Percentiles rank a stretch among this genome's conserved stretches.
Evolutionary conservation across 1,139 yeast genomes (phyloP).

Genomic region (Saccharomyces pastorianus): DNA sequence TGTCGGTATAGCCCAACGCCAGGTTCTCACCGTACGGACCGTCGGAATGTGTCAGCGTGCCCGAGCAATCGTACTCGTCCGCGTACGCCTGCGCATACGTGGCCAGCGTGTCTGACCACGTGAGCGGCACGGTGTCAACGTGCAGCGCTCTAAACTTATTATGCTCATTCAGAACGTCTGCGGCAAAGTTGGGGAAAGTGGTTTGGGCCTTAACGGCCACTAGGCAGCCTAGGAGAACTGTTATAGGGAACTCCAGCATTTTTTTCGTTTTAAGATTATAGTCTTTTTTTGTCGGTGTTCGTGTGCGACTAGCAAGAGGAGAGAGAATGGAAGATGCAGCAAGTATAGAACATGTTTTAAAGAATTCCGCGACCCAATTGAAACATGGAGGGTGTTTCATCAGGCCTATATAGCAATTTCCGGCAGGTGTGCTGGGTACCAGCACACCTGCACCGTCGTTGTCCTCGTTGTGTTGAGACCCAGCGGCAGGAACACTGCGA

Average conservation of each 20-base stretch:
- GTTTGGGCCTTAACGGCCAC: background rate
- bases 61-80: constrained; percentile 60
- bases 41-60: constrained; percentile 63
- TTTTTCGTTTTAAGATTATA: constrained; percentile 2
- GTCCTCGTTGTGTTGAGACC: background rate
- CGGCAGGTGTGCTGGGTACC: background rate
- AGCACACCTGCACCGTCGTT: too few relatives aligned
- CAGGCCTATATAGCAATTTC: background rate
- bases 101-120: constrained; percentile 63
- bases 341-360: background rate
- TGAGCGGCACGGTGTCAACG: constrained; percentile 43
- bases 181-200: background rate
- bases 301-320: too few relatives aligned
- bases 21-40: constrained; percentile 83
- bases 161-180: constrained; percentile 46
- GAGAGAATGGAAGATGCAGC: too few relatives aligned
- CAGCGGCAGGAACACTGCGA: background rate
- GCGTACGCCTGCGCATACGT: constrained; percentile 65
- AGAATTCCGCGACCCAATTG: background rate
- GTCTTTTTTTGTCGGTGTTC: background rate
- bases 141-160: constrained; percentile 63
- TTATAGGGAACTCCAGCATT: constrained; percentile 13
- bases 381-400: background rate
- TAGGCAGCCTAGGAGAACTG: constrained; percentile 9
- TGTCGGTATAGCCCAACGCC: constrained; percentile 58